phyloP scores from a whole-genome alignment of 1,284 basidiomycete species.

The Boletus subluridellus region DNA sequence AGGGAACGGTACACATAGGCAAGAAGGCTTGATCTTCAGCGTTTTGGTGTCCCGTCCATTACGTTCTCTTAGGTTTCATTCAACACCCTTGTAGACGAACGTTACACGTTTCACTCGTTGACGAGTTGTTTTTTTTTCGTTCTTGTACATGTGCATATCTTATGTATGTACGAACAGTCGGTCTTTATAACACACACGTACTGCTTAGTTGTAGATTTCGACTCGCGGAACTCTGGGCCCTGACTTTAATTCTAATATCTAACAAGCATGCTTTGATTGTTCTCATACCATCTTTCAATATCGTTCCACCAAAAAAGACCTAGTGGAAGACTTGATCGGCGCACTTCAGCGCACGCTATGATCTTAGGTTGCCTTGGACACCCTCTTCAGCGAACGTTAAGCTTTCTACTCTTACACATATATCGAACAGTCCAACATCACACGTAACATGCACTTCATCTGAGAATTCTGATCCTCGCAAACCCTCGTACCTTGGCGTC shows the following conservation, averaged over 20 bases:
- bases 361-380: background rate
- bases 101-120: conserved; percentile 7
- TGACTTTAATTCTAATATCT: conserved; percentile 8
- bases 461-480: background rate
- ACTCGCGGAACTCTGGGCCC: background rate
- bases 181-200: conserved; percentile 15
- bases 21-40: conserved; percentile 43
- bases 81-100: conserved; percentile 1
- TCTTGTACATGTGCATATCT: conserved; percentile 8
- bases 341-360: background rate
- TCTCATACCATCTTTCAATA: background rate
- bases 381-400: background rate
- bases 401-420: background rate
- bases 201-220: conserved; percentile 20
- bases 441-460: background rate
- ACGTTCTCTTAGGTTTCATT: background rate
- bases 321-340: too few relatives aligned
- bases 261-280: background rate
- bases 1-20: conserved; percentile 60
- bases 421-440: background rate
- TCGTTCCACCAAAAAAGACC: background rate
- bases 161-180: conserved; percentile 6
- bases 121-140: background rate
- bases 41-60: background rate
- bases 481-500: background rate